A percentile compares a stretch with the other conserved stretches of the same genome.
phyloP scores from a whole-genome alignment of 345 rosid genomes.

The Gossypium arboreum region DNA sequence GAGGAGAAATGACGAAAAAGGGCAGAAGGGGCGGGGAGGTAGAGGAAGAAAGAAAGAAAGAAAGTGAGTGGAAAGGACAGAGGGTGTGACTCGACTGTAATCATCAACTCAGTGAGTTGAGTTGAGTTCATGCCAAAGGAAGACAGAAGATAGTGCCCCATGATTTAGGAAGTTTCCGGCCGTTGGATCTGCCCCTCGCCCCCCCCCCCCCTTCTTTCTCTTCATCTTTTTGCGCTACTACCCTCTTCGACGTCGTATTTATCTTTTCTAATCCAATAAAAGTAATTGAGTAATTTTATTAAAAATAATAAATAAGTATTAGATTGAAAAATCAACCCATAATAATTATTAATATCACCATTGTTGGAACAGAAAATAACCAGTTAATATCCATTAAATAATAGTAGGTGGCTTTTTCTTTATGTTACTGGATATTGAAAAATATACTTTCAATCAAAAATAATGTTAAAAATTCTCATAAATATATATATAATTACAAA shows the following conservation, averaged over 20 bases:
- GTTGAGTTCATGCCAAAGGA: conserved; percentile 9
- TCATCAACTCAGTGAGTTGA: conserved; percentile 26
- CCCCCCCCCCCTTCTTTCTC: too few species aligned
- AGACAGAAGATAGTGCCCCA: neutral
- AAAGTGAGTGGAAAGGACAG: conserved; percentile 19
- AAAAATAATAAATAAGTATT: neutral
- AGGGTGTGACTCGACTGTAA: conserved; percentile 22
- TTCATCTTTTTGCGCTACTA: neutral
- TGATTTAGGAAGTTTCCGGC: conserved; percentile 19
- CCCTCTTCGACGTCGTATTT: neutral
- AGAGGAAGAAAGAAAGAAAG: conserved; percentile 18
- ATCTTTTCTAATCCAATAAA: neutral
- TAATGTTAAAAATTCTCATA: too few species aligned
- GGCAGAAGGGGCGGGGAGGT: conserved; percentile 26
- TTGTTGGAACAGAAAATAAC: too few species aligned
- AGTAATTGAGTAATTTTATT: too few species aligned
- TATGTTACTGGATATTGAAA: neutral
- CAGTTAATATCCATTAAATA: too few species aligned
- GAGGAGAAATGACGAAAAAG: conserved; percentile 65
- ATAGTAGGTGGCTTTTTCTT: neutral
- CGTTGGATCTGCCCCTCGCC: conserved; percentile 19
- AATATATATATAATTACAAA: too few species aligned
- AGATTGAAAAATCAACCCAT: neutral
- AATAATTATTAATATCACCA: too few species aligned
- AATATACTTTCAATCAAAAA: neutral